Evolutionary conservation across 2,329 filamentous ascomycete species (phyloP).

Genomic region (Gnomoniopsis sp.): DNA sequence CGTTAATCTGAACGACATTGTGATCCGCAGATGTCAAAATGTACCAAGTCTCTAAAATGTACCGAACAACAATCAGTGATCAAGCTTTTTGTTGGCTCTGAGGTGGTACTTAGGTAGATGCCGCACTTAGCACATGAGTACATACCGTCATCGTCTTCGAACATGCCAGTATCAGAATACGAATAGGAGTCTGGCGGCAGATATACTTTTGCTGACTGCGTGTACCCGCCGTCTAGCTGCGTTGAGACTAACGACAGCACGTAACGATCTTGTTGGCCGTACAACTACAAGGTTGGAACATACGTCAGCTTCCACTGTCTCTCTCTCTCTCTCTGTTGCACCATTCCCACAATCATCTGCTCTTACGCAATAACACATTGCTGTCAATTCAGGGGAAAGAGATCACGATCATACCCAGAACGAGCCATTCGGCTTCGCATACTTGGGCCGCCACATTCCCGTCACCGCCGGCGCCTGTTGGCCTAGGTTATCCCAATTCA

Average conservation of each 20-base stretch:
- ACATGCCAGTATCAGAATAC: conserved; percentile 39
- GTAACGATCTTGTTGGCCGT: conserved; percentile 37
- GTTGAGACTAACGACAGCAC: conserved; percentile 33
- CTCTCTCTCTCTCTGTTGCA: background rate
- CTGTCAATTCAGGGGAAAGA: background rate
- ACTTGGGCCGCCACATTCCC: conserved; percentile 38
- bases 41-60: conserved; percentile 31
- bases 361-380: background rate
- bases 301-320: background rate
- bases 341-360: background rate
- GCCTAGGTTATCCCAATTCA: conserved; percentile 37
- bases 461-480: conserved; percentile 29
- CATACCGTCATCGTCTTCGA: conserved; percentile 27
- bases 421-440: conserved; percentile 36
- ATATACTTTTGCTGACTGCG: conserved; percentile 29
- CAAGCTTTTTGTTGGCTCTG: background rate
- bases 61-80: background rate
- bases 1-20: conserved; percentile 37
- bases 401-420: conserved; percentile 29
- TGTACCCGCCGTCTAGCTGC: conserved; percentile 29
- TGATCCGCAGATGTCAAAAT: conserved; percentile 37
- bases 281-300: conserved; percentile 26
- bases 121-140: no score
- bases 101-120: no score
- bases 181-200: conserved; percentile 35